Evolutionary conservation across 257 asterid genomes (phyloP), one percentile per base, ranked within the genome.

Genomic region (Gentiana straminea): DNA sequence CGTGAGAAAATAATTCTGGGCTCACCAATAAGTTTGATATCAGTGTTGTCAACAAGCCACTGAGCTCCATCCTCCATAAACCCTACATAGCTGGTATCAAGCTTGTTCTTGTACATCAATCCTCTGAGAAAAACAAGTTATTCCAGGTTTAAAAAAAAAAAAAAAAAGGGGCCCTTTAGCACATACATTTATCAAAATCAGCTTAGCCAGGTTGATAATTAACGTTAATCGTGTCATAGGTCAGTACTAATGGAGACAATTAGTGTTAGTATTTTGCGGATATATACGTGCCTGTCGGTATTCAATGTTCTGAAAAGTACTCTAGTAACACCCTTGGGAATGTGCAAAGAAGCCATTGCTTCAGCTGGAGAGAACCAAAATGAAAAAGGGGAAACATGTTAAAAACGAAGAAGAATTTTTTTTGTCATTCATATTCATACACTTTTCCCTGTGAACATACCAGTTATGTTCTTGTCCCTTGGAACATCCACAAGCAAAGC

Each of bases 401-500:
- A 24, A 24, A 24, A 24, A 24, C 24, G 24, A 24, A 24, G 24
- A 24, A 24, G 24, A 24, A 24, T 24, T 24, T 24, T 24, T 24
- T 24, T 24, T 24, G 24, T 24, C 24, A 24, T 24, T 24, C 24
- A 24, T 24, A 24, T 24, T 24, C 24, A 24, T 24, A 24, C 24
- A 24, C 24, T 24, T 24, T 24, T 24, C 24, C 24, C 24, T 24
- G 51, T 52, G 41, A 47, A 5, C 13, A 11, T 82, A 87, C 98
- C 98, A 13, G 96, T 91, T 58, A 87, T 70, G 67, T 91, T 91
- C 66, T 75, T 78, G 82, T 87, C 81, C 60, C 94, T 82, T 39
- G 98, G 96, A 73, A 84, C 96, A 71, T 87, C 98, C 65, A 91
- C 80, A 43, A 91, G 77, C 70, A 91, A 60, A 13, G 89, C 98